A percentile compares a stretch with the other conserved stretches of the same genome.
Conservation (phyloP, 2,329 filamentous ascomycete genomes). For the Akanthomyces muscarius region DNA sequence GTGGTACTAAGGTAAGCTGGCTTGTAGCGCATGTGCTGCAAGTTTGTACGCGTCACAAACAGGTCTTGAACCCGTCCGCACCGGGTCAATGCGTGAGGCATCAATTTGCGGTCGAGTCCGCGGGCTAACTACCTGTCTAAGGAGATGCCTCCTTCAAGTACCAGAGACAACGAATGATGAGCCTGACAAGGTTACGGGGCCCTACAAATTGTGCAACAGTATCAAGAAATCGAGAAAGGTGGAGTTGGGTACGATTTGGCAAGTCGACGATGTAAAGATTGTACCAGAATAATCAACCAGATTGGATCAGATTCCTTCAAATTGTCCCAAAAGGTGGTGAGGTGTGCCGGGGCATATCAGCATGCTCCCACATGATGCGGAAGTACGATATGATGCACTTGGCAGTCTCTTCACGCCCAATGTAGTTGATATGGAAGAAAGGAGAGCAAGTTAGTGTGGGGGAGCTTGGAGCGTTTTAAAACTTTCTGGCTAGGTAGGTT, state of each 20-base stretch:
- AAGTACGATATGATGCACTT: constrained; percentile 52
- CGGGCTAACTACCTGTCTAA: too few relatives aligned
- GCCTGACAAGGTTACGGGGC: too few relatives aligned
- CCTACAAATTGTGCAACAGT: too few relatives aligned
- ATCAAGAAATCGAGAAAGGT: not conserved
- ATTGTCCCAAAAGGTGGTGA: constrained; percentile 65
- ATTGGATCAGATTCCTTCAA: constrained; percentile 61
- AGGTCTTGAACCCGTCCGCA: too few relatives aligned
- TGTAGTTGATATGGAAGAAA: constrained; percentile 66
- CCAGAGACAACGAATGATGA: not conserved
- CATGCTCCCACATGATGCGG: constrained; percentile 53
- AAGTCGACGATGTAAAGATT: constrained; percentile 28
- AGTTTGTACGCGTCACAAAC: too few relatives aligned
- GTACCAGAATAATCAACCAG: constrained; percentile 34
- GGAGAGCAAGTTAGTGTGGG: constrained; percentile 31
- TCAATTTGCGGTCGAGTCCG: too few relatives aligned
- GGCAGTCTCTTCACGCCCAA: constrained; percentile 73
- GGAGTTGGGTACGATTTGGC: not conserved
- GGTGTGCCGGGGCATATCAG: constrained; percentile 61
- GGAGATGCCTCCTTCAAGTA: too few relatives aligned
- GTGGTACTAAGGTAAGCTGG: too few relatives aligned
- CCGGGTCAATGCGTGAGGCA: too few relatives aligned
- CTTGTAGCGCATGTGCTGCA: too few relatives aligned
- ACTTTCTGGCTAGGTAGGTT: not conserved
- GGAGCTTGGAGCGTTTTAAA: constrained; percentile 10